These are phyloP conservation scores for Coprinopsis marcescibilis DNA, from an alignment of 768 basidiomycete species.

Conservation along the genomic window DNA sequence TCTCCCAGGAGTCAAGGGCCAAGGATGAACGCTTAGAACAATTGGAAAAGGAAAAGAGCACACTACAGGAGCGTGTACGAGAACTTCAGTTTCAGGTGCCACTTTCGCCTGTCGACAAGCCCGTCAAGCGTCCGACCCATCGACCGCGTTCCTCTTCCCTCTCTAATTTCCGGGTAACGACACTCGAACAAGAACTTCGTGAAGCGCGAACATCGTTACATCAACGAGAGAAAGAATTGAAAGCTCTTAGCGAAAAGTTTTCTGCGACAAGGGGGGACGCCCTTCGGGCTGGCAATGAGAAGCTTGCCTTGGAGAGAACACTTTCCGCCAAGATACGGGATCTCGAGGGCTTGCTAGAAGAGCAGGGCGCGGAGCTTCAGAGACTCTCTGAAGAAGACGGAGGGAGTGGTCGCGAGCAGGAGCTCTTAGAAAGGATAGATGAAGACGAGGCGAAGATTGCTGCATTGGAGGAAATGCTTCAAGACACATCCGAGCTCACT, in stretches of 20 bases:
- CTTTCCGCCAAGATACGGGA: slow-evolving; percentile 38
- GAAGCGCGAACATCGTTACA: slow-evolving; percentile 39
- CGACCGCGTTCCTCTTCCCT: slow-evolving; percentile 57
- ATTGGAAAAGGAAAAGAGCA: slow-evolving; percentile 52
- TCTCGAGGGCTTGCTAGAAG: slow-evolving; percentile 39
- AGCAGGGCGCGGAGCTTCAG: slow-evolving; percentile 55
- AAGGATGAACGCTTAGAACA: slow-evolving; percentile 36
- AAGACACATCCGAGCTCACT: slow-evolving; percentile 33
- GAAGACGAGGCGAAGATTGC: slow-evolving; percentile 66
- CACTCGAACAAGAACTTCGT: slow-evolving; percentile 51
- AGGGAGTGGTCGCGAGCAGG: slow-evolving; percentile 49
- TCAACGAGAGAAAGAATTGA: slow-evolving; percentile 41
- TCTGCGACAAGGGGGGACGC: slow-evolving; percentile 42
- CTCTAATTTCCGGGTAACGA: slow-evolving; percentile 41
- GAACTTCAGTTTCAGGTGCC: slow-evolving; percentile 47
- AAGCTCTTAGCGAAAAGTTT: slow-evolving; percentile 40
- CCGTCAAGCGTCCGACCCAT: slow-evolving; percentile 25
- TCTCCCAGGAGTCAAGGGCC: slow-evolving; percentile 49
- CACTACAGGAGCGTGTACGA: slow-evolving; percentile 50
- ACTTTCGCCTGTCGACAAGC: slow-evolving; percentile 26
- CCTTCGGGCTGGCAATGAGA: slow-evolving; percentile 53
- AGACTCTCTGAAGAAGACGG: slow-evolving; percentile 36
- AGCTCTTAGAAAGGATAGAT: slow-evolving; percentile 59
- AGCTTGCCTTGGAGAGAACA: slow-evolving; percentile 46
- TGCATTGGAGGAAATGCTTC: slow-evolving; percentile 46